Evolutionary conservation across 768 basidiomycete species (phyloP).

Genomic region (Boletales sp.): DNA sequence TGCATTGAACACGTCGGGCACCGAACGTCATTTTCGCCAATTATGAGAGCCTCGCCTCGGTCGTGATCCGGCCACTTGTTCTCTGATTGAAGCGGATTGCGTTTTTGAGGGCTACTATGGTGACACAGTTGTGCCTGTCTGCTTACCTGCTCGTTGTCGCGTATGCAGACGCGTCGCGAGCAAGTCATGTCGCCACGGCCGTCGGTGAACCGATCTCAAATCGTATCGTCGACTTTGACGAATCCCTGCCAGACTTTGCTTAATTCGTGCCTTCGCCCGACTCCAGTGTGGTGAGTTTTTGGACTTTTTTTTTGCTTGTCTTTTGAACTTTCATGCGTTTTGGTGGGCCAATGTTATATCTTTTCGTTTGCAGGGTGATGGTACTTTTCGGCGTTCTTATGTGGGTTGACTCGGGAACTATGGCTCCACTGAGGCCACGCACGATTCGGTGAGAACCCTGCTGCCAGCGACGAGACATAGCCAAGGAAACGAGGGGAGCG

Average conservation of each 20-base stretch:
- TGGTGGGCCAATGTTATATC: constrained; percentile 74
- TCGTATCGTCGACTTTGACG: not conserved
- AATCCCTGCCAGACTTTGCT: constrained; percentile 48
- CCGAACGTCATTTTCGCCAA: constrained; percentile 55
- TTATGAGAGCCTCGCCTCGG: constrained; percentile 55
- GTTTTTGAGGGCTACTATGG: constrained; percentile 74
- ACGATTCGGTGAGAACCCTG: constrained; percentile 9
- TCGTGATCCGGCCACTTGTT: constrained; percentile 52
- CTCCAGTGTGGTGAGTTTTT: constrained; percentile 54
- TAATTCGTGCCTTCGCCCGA: constrained; percentile 69
- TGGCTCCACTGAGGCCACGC: constrained; percentile 34
- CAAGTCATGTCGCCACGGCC: constrained; percentile 51
- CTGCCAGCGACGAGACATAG: constrained; percentile 42
- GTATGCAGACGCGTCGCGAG: constrained; percentile 60
- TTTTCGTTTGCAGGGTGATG: constrained; percentile 57
- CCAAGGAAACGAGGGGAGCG: constrained; percentile 48
- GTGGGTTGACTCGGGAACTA: constrained; percentile 68
- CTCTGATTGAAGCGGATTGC: constrained; percentile 72
- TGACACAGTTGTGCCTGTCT: constrained; percentile 59
- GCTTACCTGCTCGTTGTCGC: constrained; percentile 71
- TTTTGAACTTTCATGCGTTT: constrained; percentile 61
- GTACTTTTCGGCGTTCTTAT: constrained; percentile 64
- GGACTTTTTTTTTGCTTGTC: constrained; percentile 43
- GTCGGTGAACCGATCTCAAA: constrained; percentile 39
- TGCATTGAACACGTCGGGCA: constrained; percentile 52